Evolutionary conservation across 305 asterid species (phyloP).

Genomic region (Solanum hybrid): DNA sequence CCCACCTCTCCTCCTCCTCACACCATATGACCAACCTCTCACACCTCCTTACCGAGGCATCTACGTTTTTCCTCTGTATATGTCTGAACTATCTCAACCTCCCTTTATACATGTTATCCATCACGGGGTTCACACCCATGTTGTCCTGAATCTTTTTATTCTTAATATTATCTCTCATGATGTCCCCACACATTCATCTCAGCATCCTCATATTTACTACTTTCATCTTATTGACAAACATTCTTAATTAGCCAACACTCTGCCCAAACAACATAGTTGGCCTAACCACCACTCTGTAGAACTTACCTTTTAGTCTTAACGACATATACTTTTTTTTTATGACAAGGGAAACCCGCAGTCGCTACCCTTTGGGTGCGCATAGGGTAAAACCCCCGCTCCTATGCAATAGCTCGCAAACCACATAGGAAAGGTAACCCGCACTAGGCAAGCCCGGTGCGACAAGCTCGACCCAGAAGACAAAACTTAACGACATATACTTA

Average conservation of each 20-base stretch:
- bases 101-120: background rate
- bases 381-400: too few species aligned
- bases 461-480: too few species aligned
- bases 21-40: background rate
- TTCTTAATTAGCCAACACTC: background rate
- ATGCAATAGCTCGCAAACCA: too few species aligned
- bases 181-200: background rate
- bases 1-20: background rate
- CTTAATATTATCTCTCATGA: background rate
- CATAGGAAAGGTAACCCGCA: too few species aligned
- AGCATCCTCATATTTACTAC: background rate
- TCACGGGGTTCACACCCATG: background rate
- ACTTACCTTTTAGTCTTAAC: background rate
- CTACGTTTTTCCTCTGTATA: background rate
- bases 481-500: too few species aligned
- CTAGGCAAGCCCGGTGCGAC: too few species aligned
- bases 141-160: background rate
- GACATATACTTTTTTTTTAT: too few species aligned
- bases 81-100: background rate
- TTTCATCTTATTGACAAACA: background rate
- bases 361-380: too few species aligned
- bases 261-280: background rate
- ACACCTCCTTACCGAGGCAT: background rate
- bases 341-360: too few species aligned
- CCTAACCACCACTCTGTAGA: background rate